Evolutionary conservation across 768 basidiomycete genomes (phyloP).

Genomic region (Scleroderma citrinum): DNA sequence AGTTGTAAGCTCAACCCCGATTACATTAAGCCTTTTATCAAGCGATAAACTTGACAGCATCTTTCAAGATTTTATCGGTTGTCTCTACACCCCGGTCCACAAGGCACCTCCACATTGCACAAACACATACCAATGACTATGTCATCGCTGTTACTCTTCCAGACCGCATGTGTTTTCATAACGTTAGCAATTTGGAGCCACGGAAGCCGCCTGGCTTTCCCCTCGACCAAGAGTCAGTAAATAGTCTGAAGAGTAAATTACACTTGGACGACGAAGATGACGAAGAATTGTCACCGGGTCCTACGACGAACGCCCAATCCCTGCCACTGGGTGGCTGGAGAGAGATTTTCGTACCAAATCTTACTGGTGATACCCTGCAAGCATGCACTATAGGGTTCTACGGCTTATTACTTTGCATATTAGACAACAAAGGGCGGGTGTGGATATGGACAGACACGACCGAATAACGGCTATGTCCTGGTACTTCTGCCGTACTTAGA

Average conservation of each 20-base stretch:
- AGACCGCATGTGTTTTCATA: constrained; percentile 38
- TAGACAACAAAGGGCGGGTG: constrained; percentile 16
- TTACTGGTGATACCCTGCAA: constrained; percentile 25
- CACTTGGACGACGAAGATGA: constrained; percentile 26
- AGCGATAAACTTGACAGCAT: constrained; percentile 36
- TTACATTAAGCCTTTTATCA: constrained; percentile 2
- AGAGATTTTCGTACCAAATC: constrained; percentile 18
- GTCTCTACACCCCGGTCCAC: constrained; percentile 37
- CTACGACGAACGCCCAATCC: constrained; percentile 9
- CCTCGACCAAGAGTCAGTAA: constrained; percentile 21
- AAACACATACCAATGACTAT: constrained; percentile 46
- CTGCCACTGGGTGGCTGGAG: constrained; percentile 9
- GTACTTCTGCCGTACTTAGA: background rate
- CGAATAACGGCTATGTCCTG: constrained; percentile 11
- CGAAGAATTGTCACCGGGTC: constrained; percentile 5
- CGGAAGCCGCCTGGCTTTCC: constrained; percentile 40
- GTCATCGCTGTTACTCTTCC: constrained; percentile 42
- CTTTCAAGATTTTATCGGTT: constrained; percentile 57
- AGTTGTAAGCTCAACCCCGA: constrained; percentile 46
- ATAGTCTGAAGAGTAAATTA: constrained; percentile 15
- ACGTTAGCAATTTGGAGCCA: constrained; percentile 41
- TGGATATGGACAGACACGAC: constrained; percentile 22
- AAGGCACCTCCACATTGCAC: constrained; percentile 36
- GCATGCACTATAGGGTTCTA: constrained; percentile 39
- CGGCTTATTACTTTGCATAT: constrained; percentile 27